These are phyloP conservation scores for Oenanthe javanica DNA, from an alignment of 140 eudicot species.

Conservation along the genomic window DNA sequence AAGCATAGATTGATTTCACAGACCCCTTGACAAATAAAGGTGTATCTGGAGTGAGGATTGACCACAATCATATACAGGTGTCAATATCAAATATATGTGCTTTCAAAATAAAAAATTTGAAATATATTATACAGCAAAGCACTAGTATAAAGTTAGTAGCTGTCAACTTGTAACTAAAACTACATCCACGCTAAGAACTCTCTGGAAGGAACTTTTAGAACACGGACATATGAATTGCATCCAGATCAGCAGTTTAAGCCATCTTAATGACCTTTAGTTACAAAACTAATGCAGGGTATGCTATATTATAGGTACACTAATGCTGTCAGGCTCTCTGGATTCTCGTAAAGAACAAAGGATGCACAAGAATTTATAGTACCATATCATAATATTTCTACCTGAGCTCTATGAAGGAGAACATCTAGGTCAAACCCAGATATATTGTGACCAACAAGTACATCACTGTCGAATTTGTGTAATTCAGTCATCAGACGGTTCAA, in stretches of 20 bases:
- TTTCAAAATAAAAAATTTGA: background rate
- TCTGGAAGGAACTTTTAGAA: background rate
- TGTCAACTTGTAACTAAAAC: background rate
- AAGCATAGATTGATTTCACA: too few relatives aligned
- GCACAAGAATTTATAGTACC: background rate
- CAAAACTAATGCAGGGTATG: background rate
- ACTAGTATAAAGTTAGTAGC: background rate
- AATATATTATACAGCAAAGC: background rate
- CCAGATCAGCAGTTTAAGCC: background rate
- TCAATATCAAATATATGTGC: background rate
- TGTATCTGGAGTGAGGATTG: too few relatives aligned
- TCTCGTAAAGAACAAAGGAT: background rate
- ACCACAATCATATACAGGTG: background rate
- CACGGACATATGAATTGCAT: background rate
- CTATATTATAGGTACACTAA: background rate
- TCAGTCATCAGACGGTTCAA: constrained; percentile 84
- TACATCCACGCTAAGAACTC: background rate
- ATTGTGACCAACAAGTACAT: constrained; percentile 96
- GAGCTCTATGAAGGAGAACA: constrained; percentile 90
- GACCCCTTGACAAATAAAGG: too few relatives aligned
- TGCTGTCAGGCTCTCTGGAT: background rate
- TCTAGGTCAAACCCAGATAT: constrained; percentile 98
- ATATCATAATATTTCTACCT: constrained; percentile 31
- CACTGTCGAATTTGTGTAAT: constrained; percentile 84
- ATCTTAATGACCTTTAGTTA: background rate